phyloP scores from a whole-genome alignment of 2,329 filamentous ascomycete species.

The Penicillium psychrosexuale region DNA sequence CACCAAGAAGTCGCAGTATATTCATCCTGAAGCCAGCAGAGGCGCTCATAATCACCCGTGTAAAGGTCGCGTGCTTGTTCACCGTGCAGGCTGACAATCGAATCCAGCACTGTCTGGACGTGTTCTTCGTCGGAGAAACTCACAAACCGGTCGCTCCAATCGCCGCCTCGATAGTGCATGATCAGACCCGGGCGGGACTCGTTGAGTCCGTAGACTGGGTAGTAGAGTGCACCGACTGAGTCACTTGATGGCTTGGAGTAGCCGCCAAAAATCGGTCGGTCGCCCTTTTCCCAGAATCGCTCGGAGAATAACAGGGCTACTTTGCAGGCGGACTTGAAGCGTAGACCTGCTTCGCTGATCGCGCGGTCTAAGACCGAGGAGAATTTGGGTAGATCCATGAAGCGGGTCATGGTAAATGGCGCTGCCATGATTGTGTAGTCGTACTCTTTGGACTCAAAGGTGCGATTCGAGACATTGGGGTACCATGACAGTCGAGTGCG shows the following conservation, averaged over 20 bases:
- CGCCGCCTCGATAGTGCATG: constrained; percentile 30
- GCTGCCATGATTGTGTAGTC: constrained; percentile 42
- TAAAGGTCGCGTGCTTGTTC: constrained; percentile 26
- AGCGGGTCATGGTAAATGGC: constrained; percentile 38
- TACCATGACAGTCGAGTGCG: constrained; percentile 25
- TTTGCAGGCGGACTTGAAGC: constrained; percentile 35
- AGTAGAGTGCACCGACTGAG: constrained; percentile 31
- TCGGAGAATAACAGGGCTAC: constrained; percentile 32
- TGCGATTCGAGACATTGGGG: constrained; percentile 22
- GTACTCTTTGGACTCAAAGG: constrained; percentile 31
- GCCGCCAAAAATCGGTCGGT: constrained; percentile 32
- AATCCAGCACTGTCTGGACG: constrained; percentile 28
- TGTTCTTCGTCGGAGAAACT: constrained; percentile 30
- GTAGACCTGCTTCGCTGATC: constrained; percentile 28
- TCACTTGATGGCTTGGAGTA: constrained; percentile 25
- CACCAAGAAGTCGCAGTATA: constrained; percentile 31
- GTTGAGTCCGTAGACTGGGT: constrained; percentile 33
- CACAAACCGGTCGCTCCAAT: constrained; percentile 33
- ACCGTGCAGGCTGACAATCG: constrained; percentile 30
- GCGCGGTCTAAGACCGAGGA: constrained; percentile 27
- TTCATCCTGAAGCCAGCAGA: constrained; percentile 35
- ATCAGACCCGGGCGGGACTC: constrained; percentile 33
- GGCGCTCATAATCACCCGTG: constrained; percentile 33
- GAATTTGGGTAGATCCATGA: constrained; percentile 39
- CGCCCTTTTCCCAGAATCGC: constrained; percentile 35